Conservation (phyloP, 2,329 filamentous ascomycete genomes). For the Pestalotiopsis sp. region DNA sequence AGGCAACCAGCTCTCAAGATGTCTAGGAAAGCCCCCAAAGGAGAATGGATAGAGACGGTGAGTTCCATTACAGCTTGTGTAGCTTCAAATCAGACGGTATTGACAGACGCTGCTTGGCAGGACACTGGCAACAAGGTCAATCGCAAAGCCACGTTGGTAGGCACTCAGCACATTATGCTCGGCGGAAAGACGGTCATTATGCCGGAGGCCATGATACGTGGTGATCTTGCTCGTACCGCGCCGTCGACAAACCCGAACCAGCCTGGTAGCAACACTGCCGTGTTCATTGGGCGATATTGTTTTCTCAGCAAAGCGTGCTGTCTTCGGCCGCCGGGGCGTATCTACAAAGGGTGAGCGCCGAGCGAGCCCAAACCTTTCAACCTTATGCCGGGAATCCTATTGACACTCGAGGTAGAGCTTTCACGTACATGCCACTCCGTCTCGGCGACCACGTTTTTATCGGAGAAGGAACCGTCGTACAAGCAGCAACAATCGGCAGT, state of each 20-base stretch:
- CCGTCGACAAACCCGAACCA: constrained; percentile 40
- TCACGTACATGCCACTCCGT: constrained; percentile 85
- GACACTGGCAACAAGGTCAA: constrained; percentile 99
- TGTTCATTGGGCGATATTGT: constrained; percentile 88
- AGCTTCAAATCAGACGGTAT: neutral
- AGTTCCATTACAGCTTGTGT: constrained; percentile 21
- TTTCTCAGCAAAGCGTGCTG: constrained; percentile 79
- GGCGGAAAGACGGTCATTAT: constrained; percentile 96
- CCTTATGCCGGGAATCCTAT: neutral
- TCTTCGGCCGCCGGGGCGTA: constrained; percentile 78
- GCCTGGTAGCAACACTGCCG: constrained; percentile 62
- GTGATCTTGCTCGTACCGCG: constrained; percentile 71
- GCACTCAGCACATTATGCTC: constrained; percentile 96
- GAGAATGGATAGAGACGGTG: constrained; percentile 97
- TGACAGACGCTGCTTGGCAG: constrained; percentile 41
- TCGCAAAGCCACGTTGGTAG: constrained; percentile 85
- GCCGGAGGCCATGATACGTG: constrained; percentile 90
- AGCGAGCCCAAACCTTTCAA: neutral
- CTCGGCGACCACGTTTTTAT: constrained; percentile 95
- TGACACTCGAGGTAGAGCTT: constrained; percentile 39
- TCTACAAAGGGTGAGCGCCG: constrained; percentile 67
- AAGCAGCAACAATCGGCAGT: constrained; percentile 79
- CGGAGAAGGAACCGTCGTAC: constrained; percentile 71
- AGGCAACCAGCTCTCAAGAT: neutral
- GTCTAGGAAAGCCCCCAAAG: constrained; percentile 74